Evolutionary conservation across 768 basidiomycete genomes (phyloP), one percentile per base, ranked within the genome.

Genomic region (Tubosaeta brunneosetosa): DNA sequence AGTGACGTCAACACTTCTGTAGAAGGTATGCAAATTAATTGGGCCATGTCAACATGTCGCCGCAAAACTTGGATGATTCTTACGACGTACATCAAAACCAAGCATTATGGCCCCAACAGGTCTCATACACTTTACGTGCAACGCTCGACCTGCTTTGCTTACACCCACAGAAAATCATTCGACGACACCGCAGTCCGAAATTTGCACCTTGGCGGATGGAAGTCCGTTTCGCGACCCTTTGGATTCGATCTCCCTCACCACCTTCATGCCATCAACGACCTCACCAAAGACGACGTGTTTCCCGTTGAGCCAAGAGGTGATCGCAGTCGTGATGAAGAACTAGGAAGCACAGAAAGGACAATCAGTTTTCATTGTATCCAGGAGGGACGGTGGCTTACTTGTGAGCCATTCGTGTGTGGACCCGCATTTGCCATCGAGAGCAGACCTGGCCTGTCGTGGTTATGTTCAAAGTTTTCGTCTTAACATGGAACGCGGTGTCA

Each of bases 341-440:
- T 85, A 47, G 5, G 19, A 14, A 3, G 17, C 29, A 9, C 0
- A 2, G 1, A 11, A 25, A 17, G 14, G 22, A 12, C 22, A 5
- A 19, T 56, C 3, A 37, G 22, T 22, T 12, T 25, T 38, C 7
- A 10, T 9, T 9, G 12, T 3, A 13, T 40, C 34, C 6, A 19
- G 2, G 16, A 29, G 16, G 36, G 22, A 29, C 2, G 10, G 22
- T 26, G 1, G 58, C 73, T 50, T 48, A 83, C 80, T 68, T 89
- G 89, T 13, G 88, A 91, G 33, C 91, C 88, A 53, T 89, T 90
- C 36, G 88, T 89, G 71, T 87, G 80, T 1, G 74, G 74, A 46
- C 92, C 91, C 33, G 91, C 89, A 60, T 90, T 97, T 36, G 94
- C 94, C 88, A 91, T 90, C 38, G 86, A 87, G 56, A 91, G 77